Conservation (phyloP, 352 stramenopile genomes). For the Paralagenidium karlingii region DNA sequence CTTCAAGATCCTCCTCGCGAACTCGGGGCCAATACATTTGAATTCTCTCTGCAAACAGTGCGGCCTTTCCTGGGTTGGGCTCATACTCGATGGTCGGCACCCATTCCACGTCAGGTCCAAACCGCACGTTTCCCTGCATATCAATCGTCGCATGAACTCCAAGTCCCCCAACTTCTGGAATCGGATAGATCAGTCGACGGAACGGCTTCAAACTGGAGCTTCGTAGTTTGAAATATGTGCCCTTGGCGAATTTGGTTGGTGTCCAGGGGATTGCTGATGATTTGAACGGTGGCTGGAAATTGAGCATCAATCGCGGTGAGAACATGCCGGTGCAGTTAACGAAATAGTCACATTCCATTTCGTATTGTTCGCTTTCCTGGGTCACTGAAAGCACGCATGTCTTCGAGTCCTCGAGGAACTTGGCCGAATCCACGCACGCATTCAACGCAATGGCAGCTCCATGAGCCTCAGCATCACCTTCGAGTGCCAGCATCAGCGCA, state of each 20-base stretch:
- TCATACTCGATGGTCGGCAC: constrained; percentile 79
- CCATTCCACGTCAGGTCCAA: constrained; percentile 97
- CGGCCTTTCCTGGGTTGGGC: constrained; percentile 43
- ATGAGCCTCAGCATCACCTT: constrained; percentile 83
- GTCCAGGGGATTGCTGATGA: constrained; percentile 8
- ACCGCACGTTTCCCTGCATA: constrained; percentile 84
- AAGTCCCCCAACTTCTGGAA: constrained; percentile 90
- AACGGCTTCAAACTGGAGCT: constrained; percentile 16
- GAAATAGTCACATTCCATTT: constrained; percentile 84
- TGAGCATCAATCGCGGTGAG: constrained; percentile 11
- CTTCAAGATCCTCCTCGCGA: constrained; percentile 51
- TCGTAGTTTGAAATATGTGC: constrained; percentile 91
- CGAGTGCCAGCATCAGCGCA: constrained; percentile 81
- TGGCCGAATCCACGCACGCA: constrained; percentile 36
- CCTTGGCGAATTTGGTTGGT: constrained; percentile 84
- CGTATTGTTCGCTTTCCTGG: constrained; percentile 26
- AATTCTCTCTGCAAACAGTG: constrained; percentile 52
- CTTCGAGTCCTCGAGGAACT: constrained; percentile 10
- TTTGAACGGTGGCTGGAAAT: not conserved
- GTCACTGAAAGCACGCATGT: constrained; percentile 18
- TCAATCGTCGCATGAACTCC: constrained; percentile 95
- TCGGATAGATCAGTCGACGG: constrained; percentile 89
- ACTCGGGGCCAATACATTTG: constrained; percentile 90
- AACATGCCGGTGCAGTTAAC: constrained; percentile 89
- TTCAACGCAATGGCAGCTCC: constrained; percentile 71